Evolutionary conservation across 805 yeast genomes (phyloP).

Genomic region (Barnettozyma populi): DNA sequence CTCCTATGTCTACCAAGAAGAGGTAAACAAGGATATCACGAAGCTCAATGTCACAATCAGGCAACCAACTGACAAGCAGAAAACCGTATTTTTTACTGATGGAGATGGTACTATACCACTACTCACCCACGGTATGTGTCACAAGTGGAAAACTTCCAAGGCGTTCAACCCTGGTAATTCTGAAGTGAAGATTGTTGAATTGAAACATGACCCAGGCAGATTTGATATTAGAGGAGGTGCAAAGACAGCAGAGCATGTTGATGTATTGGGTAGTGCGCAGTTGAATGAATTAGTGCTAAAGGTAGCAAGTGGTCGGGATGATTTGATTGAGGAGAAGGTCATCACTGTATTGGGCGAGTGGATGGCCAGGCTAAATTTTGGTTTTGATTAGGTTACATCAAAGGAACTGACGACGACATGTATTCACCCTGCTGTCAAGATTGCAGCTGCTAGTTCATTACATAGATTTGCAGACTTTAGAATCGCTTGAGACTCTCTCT

Average conservation of each 20-base stretch:
- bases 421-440: too few relatives aligned
- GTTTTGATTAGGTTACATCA: slow-evolving; percentile 3
- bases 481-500: too few relatives aligned
- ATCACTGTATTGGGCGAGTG: slow-evolving; percentile 59
- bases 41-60: slow-evolving; percentile 71
- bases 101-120: slow-evolving; percentile 96
- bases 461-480: too few relatives aligned
- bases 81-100: slow-evolving; percentile 78
- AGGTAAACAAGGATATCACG: slow-evolving; percentile 43
- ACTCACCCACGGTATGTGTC: slow-evolving; percentile 84
- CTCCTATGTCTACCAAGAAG: slow-evolving; percentile 79
- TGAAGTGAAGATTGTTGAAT: slow-evolving; percentile 77
- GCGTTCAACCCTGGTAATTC: slow-evolving; percentile 76
- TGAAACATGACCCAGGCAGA: slow-evolving; percentile 87
- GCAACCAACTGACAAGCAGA: slow-evolving; percentile 43
- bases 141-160: slow-evolving; percentile 74
- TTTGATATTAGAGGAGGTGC: slow-evolving; percentile 97
- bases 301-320: slow-evolving; percentile 80
- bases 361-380: slow-evolving; percentile 33
- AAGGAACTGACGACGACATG: background rate
- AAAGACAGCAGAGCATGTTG: slow-evolving; percentile 96
- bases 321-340: slow-evolving; percentile 52
- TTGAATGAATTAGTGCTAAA: slow-evolving; percentile 78
- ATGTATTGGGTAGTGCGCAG: slow-evolving; percentile 88
- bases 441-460: too few relatives aligned